phyloP scores from a whole-genome alignment of 2,329 filamentous ascomycete genomes.

The Ilyonectria robusta region DNA sequence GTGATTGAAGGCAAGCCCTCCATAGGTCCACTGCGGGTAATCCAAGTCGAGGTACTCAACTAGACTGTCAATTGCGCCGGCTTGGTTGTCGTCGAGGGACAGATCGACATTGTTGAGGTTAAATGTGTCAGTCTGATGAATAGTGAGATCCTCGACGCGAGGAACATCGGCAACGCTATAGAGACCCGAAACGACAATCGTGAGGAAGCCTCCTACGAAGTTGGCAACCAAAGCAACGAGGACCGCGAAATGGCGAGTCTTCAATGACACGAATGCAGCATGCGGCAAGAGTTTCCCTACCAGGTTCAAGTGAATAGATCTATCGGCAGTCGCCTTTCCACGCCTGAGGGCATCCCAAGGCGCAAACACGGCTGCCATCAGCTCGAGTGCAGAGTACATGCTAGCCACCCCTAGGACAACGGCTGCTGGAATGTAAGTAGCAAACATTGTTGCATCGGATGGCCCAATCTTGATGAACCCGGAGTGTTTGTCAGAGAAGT shows the following conservation, averaged over 20 bases:
- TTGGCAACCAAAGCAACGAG: slow-evolving; percentile 40
- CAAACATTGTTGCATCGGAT: slow-evolving; percentile 41
- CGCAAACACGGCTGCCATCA: slow-evolving; percentile 42
- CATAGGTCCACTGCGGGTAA: slow-evolving; percentile 51
- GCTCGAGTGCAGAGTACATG: slow-evolving; percentile 42
- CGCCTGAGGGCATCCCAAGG: slow-evolving; percentile 41
- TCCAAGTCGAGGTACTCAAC: slow-evolving; percentile 48
- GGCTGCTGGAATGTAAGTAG: slow-evolving; percentile 48
- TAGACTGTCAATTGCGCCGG: slow-evolving; percentile 44
- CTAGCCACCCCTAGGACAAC: slow-evolving; percentile 36
- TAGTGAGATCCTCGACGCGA: slow-evolving; percentile 36
- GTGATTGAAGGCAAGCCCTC: slow-evolving; percentile 47
- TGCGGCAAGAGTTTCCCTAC: slow-evolving; percentile 41
- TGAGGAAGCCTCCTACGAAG: slow-evolving; percentile 39
- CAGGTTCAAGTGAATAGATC: slow-evolving; percentile 39
- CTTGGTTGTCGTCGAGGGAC: slow-evolving; percentile 41
- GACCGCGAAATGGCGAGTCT: slow-evolving; percentile 42
- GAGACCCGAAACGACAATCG: slow-evolving; percentile 44
- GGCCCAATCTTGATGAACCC: slow-evolving; percentile 42
- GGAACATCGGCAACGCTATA: slow-evolving; percentile 46
- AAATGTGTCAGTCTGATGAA: slow-evolving; percentile 49
- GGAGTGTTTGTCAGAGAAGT: slow-evolving; percentile 42
- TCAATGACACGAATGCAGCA: slow-evolving; percentile 37
- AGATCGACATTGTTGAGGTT: slow-evolving; percentile 38
- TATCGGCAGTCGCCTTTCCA: slow-evolving; percentile 33